Evolutionary conservation across 2,329 filamentous ascomycete species (phyloP).

Genomic region (Xylaria polymorpha): DNA sequence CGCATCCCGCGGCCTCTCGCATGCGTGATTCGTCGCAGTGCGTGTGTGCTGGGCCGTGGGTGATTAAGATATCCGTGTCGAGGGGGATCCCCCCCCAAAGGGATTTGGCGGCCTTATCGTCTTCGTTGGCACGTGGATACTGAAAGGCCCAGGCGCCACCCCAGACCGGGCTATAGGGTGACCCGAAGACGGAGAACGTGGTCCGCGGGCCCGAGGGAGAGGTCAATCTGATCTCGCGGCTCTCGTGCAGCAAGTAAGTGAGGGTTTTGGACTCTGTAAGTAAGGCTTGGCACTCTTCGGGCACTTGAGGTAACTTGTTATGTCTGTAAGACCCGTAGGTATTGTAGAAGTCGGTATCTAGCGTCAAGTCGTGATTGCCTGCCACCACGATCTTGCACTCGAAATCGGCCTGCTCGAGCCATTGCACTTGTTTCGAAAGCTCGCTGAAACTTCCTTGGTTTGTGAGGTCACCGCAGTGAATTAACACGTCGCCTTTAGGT

Average conservation of each 20-base stretch:
- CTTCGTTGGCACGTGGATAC: conserved; percentile 57
- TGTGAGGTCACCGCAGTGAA: conserved; percentile 81
- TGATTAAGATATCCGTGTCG: conserved; percentile 74
- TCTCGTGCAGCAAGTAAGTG: conserved; percentile 72
- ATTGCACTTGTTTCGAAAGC: conserved; percentile 70
- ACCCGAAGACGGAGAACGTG: conserved; percentile 75
- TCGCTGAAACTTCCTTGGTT: conserved; percentile 74
- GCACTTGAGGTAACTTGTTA: conserved; percentile 65
- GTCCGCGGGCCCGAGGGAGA: conserved; percentile 67
- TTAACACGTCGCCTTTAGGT: conserved; percentile 77
- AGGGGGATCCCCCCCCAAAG: conserved; percentile 73
- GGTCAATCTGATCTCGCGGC: conserved; percentile 64
- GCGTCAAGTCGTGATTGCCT: conserved; percentile 80
- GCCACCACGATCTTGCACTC: conserved; percentile 77
- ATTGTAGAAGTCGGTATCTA: conserved; percentile 72
- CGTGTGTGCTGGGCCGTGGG: conserved; percentile 73
- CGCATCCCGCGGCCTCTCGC: conserved; percentile 66
- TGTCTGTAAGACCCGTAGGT: conserved; percentile 66
- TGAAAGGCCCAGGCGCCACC: conserved; percentile 72
- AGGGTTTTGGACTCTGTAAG: conserved; percentile 61
- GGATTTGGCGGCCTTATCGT: conserved; percentile 28
- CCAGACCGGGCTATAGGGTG: conserved; percentile 70
- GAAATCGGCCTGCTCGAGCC: conserved; percentile 75
- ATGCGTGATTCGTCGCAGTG: conserved; percentile 65
- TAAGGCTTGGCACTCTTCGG: conserved; percentile 64